Base-by-base conservation (phyloP, 805 yeast species). In the Dipodascopsis tothii region DNA sequence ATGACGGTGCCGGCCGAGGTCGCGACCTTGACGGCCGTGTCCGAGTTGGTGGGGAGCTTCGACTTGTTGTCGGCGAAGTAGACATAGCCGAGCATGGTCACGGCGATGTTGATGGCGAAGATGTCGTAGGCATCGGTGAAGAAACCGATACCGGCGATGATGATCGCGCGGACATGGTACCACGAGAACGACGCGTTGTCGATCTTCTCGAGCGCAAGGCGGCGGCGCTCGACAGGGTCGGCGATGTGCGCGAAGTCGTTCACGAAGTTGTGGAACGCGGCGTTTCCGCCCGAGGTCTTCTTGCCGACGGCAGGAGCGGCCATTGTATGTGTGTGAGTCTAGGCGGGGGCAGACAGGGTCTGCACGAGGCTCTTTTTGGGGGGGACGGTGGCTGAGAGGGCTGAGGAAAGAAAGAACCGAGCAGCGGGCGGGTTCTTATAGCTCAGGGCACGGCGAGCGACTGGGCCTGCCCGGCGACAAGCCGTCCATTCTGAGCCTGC, bases 1-100 rank as follows among this genome's bases (percentile, higher is more conserved):
- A 87, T 75, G 54, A 86, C 94, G 35, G 95, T 86, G 69, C 95
- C 95, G 44, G 85, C 94, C 39, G 95, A 85, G 20, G 95, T 86
- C 40, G 94, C 84, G 41, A 83, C 88, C 69, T 86, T 86, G 54
- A 86, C 66, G 54, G 85, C 69, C 45, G 95, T 85, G 45, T 69
- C 63, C 41, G 94, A 82, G 39, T 94, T 79, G 45, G 73, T 56
- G 30, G 95, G 94, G 47, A 80, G 74, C 21, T 48, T 37, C 44
- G 74, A 73, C 33, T 39, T 28, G 5, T 56, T 44, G 52, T 78
- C 78, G 16, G 63, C 66, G 87, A 88, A 86, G 72, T 65, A 84
- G 43, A 80, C 94, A 57, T 81, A 78, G 27, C 75, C 64, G 74
- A 86, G 66, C 88, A 86, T 84, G 41, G 88, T 60, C 43, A 84